Evolutionary conservation across 352 stramenopile genomes (phyloP).

Genomic region (Pythium pyrilobum): DNA sequence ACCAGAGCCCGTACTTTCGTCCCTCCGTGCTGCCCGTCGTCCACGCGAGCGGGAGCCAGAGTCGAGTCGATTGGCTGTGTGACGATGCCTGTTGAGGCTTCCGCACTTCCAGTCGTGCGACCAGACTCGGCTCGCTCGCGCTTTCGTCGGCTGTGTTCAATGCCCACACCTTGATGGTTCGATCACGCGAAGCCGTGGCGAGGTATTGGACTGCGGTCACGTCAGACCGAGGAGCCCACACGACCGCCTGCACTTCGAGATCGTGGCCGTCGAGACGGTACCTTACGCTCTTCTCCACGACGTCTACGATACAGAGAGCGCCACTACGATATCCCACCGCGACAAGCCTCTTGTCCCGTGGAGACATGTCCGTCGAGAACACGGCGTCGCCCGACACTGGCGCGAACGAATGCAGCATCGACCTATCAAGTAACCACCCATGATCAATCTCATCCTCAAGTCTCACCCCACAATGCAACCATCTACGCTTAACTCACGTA

Average conservation of each 20-base stretch:
- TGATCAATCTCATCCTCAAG: background rate
- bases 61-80: conserved; percentile 55
- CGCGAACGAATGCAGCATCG: conserved; percentile 33
- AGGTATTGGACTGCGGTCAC: conserved; percentile 24
- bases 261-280: conserved; percentile 59
- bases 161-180: conserved; percentile 62
- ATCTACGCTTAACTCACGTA: too few relatives aligned
- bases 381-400: conserved; percentile 51
- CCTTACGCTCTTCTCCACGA: conserved; percentile 21
- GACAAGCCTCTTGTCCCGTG: conserved; percentile 42
- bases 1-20: conserved; percentile 43
- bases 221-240: conserved; percentile 26
- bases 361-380: conserved; percentile 46
- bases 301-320: conserved; percentile 51
- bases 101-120: conserved; percentile 34
- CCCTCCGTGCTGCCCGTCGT: conserved; percentile 8
- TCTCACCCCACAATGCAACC: too few relatives aligned
- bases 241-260: conserved; percentile 59
- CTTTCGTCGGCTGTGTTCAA: conserved; percentile 4
- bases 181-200: conserved; percentile 63
- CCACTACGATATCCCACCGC: conserved; percentile 72
- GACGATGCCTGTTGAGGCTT: conserved; percentile 59
- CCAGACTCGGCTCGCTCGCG: conserved; percentile 6
- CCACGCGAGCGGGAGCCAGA: conserved; percentile 75
- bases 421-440: conserved; percentile 18